These are phyloP conservation scores for Vaccinium vitisidaea DNA, from an alignment of 148 eudicot genomes.

Conservation along the genomic window DNA sequence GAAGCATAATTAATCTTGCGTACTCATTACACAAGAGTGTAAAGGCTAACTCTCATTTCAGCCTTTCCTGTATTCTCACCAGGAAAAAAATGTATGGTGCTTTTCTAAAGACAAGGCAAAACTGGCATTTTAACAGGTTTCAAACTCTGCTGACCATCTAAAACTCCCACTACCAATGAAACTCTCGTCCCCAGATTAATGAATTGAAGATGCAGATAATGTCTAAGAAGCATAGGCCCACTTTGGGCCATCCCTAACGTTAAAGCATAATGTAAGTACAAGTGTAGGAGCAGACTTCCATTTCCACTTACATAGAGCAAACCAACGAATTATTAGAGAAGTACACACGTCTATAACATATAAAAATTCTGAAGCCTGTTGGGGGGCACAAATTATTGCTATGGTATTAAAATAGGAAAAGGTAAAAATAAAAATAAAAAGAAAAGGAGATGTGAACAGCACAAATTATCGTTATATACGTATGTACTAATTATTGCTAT, in stretches of 20 bases:
- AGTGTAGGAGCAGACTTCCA: slow-evolving; percentile 12
- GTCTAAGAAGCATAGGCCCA: background rate
- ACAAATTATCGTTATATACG: too few species aligned
- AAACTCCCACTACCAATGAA: background rate
- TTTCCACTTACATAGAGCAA: background rate
- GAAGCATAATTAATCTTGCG: background rate
- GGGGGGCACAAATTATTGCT: too few species aligned
- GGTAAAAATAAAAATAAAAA: too few species aligned
- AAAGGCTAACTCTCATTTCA: background rate
- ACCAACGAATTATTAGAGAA: background rate
- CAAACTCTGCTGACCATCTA: background rate
- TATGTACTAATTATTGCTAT: too few species aligned
- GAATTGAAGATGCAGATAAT: background rate
- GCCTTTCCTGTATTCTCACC: background rate
- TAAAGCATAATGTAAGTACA: background rate
- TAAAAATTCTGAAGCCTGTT: too few species aligned
- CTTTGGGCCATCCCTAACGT: background rate
- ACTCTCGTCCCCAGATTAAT: background rate
- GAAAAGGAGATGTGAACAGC: too few species aligned
- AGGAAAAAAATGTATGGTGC: background rate
- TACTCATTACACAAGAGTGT: background rate
- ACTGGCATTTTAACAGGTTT: background rate
- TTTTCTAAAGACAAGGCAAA: background rate
- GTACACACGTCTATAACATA: too few species aligned
- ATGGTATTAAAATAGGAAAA: too few species aligned